Evolutionary conservation across 257 asterid genomes (phyloP), one percentile per base, ranked within the genome.

Genomic region (Petrea volubilis): DNA sequence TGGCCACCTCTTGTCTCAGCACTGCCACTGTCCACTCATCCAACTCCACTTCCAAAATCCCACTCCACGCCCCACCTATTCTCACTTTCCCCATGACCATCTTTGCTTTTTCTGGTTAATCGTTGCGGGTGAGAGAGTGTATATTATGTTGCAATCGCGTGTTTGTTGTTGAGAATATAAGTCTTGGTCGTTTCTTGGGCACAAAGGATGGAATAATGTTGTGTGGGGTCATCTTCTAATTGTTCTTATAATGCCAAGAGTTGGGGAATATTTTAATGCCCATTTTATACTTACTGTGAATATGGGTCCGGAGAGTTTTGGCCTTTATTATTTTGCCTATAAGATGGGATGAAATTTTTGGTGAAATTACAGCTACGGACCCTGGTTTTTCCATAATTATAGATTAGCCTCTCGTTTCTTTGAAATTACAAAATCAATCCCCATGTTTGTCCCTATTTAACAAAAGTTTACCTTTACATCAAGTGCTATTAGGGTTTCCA

Each of bases 21-120:
- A 79, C 86, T 38, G 84, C 43, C 60, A 91, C 95, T 1, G 97
- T 89, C 96, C 97, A 94, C 14, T 85, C 90, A 5, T 86, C 97
- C 33, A 89, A 70, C 33, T 89, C 91, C 11, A 94, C 80, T 67
- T 94, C 98, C 60, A 94, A 44, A 9, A 86, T 80, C 41, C 98
- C 98, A 76, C 90, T 86, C 98, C 98, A 94, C 18, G 95, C 80
- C 71, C 98, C 98, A 49, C 86, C 98, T 12, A 94, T 82, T 86
- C 82, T 86, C 82, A 94, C 74, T 76, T 94, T 94, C 12, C 81
- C 86, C 70, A 68, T 52, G 33, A 68, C 85, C 90, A 84, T 89
- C 29, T 53, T 65, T 21, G 3, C 13, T 58, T 47, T 29, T 11
- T 8, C 43, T 38, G 43, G 9, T 38, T 6, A 13, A n/a, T 66